Conservation (phyloP, 1,139 yeast species). For the Ogataea hybrid region DNA sequence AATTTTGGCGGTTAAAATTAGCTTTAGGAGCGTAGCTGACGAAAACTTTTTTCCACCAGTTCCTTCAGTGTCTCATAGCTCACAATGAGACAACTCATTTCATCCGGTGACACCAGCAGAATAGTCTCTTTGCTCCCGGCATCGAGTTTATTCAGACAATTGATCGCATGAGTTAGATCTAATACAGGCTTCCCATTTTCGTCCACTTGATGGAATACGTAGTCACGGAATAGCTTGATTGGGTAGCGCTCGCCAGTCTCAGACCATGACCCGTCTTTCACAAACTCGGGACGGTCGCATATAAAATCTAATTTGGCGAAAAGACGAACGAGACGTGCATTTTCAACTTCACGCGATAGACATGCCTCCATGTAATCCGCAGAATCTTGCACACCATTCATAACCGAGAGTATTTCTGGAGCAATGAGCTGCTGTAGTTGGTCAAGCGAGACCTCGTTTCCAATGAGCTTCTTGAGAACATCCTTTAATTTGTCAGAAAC, state of each 20-base stretch:
- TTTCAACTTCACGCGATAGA: conserved; percentile 75
- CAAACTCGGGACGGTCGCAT: conserved; percentile 69
- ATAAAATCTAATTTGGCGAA: conserved; percentile 79
- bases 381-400: conserved; percentile 56
- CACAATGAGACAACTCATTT: conserved; percentile 74
- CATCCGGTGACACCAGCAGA: conserved; percentile 78
- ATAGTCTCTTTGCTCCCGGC: conserved; percentile 88
- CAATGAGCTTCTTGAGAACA: conserved; percentile 35
- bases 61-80: conserved; percentile 79
- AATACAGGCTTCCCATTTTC: conserved; percentile 74
- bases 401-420: conserved; percentile 40
- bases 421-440: conserved; percentile 36
- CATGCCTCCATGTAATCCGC: conserved; percentile 68
- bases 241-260: conserved; percentile 78
- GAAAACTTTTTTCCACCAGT: conserved; percentile 68
- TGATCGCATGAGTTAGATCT: conserved; percentile 80
- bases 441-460: conserved; percentile 24
- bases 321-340: conserved; percentile 81
- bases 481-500: conserved; percentile 36
- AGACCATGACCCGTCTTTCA: conserved; percentile 58
- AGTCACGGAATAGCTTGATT: conserved; percentile 76
- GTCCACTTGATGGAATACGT: conserved; percentile 80
- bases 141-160: conserved; percentile 82
- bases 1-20: conserved; percentile 1
- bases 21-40: conserved; percentile 41